Percentiles rank a stretch among this genome's conserved stretches.
These are phyloP conservation scores for Carallia brachiata DNA, from an alignment of 345 rosid species.

Conservation along the genomic window DNA sequence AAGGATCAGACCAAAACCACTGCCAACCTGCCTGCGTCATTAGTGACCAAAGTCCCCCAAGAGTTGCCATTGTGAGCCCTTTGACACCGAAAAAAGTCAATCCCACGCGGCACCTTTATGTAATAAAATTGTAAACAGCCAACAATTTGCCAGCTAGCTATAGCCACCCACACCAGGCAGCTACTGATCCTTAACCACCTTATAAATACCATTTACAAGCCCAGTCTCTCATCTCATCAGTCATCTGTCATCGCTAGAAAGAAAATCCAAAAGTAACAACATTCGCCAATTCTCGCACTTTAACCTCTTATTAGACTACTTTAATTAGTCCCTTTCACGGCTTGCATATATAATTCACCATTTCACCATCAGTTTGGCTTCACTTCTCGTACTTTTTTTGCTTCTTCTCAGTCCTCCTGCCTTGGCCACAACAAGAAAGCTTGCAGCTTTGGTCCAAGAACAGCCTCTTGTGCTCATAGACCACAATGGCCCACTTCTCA, in stretches of 20 bases:
- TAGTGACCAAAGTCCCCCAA: no score
- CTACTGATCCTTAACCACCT: no score
- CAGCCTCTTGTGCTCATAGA: constrained; percentile 19
- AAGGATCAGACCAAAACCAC: no score
- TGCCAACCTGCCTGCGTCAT: no score
- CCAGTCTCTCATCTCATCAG: neutral
- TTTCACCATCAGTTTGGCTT: neutral
- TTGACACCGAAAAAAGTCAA: no score
- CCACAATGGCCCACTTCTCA: constrained; percentile 26
- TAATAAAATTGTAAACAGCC: no score
- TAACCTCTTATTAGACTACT: neutral
- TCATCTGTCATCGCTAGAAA: neutral
- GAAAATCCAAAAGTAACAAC: neutral
- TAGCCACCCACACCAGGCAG: no score
- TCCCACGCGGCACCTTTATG: no score
- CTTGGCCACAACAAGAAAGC: constrained; percentile 30
- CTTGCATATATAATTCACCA: neutral
- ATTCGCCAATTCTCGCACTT: neutral
- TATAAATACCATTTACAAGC: neutral
- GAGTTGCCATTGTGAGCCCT: no score
- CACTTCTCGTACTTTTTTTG: constrained; percentile 5
- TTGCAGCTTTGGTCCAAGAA: constrained; percentile 17
- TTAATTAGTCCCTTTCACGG: no score
- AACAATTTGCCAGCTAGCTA: no score
- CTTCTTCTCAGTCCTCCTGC: neutral